Evolutionary conservation across 768 basidiomycete genomes (phyloP).

Genomic region (Heimioporus sp.): DNA sequence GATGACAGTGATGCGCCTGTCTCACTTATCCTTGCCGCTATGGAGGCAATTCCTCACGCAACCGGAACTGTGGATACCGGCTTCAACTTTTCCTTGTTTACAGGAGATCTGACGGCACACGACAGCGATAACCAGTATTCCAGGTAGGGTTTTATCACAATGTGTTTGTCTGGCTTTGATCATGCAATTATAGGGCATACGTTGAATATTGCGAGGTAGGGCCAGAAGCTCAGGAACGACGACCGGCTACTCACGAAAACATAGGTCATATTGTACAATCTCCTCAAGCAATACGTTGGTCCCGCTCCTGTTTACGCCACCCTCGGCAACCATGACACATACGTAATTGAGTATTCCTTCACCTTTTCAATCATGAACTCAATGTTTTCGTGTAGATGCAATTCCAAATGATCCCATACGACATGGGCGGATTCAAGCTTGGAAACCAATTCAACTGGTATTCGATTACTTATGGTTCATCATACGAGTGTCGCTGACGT

Average conservation of each 20-base stretch:
- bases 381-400: background rate
- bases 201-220: conserved; percentile 58
- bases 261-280: conserved; percentile 56
- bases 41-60: conserved; percentile 64
- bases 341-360: conserved; percentile 35
- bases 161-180: conserved; percentile 25
- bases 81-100: conserved; percentile 66
- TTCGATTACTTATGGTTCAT: background rate
- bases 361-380: background rate
- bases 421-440: conserved; percentile 28
- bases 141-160: conserved; percentile 35
- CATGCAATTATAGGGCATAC: conserved; percentile 42
- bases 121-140: conserved; percentile 66
- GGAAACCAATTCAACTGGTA: conserved; percentile 41
- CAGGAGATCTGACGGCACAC: conserved; percentile 73
- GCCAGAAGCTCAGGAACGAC: background rate
- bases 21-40: conserved; percentile 53
- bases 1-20: conserved; percentile 54
- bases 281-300: conserved; percentile 58
- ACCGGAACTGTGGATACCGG: conserved; percentile 55
- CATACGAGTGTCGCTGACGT: background rate
- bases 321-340: conserved; percentile 72
- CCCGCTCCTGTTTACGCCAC: conserved; percentile 67
- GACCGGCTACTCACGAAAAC: conserved; percentile 35
- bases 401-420: conserved; percentile 36